Percentiles rank a stretch among this genome's conserved stretches.
Conservation (phyloP, 1,139 yeast species). For the Hansenula anomala region DNA sequence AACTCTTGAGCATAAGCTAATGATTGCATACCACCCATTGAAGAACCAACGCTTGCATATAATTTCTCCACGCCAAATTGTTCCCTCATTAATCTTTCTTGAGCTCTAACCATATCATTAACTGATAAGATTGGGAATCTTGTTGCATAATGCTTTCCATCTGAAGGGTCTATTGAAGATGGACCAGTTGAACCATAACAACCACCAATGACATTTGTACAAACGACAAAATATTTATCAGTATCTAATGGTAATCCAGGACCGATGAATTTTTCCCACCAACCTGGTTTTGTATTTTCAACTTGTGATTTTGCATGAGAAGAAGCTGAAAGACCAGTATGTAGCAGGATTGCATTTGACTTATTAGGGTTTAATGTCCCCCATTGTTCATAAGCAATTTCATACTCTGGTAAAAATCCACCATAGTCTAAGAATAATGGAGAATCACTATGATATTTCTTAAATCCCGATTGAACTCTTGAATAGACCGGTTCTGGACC, state of each 20-base stretch:
- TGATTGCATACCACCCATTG: slow-evolving; percentile 98
- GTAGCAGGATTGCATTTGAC: slow-evolving; percentile 73
- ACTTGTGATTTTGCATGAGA: slow-evolving; percentile 90
- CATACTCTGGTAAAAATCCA: slow-evolving; percentile 66
- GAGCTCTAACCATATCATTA: slow-evolving; percentile 90
- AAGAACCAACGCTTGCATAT: slow-evolving; percentile 83
- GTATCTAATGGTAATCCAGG: slow-evolving; percentile 80
- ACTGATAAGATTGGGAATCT: slow-evolving; percentile 82
- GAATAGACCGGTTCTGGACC: slow-evolving; percentile 89
- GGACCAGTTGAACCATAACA: slow-evolving; percentile 97
- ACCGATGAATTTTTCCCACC: slow-evolving; percentile 97
- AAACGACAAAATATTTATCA: slow-evolving; percentile 70
- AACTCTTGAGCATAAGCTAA: slow-evolving; percentile 84
- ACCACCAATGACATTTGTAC: slow-evolving; percentile 91
- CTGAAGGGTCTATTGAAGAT: slow-evolving; percentile 71
- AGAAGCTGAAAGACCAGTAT: slow-evolving; percentile 90
- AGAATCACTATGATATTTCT: slow-evolving; percentile 45
- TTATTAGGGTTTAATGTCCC: slow-evolving; percentile 59
- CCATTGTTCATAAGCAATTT: slow-evolving; percentile 91
- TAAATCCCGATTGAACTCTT: slow-evolving; percentile 63
- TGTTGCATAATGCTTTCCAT: slow-evolving; percentile 66
- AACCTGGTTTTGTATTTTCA: slow-evolving; percentile 68
- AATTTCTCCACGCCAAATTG: slow-evolving; percentile 59
- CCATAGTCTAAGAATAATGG: slow-evolving; percentile 81
- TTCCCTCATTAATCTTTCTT: slow-evolving; percentile 58